These are phyloP conservation scores for Epicoccum sorghinum DNA, from an alignment of 2,329 filamentous ascomycete genomes.

Conservation along the genomic window DNA sequence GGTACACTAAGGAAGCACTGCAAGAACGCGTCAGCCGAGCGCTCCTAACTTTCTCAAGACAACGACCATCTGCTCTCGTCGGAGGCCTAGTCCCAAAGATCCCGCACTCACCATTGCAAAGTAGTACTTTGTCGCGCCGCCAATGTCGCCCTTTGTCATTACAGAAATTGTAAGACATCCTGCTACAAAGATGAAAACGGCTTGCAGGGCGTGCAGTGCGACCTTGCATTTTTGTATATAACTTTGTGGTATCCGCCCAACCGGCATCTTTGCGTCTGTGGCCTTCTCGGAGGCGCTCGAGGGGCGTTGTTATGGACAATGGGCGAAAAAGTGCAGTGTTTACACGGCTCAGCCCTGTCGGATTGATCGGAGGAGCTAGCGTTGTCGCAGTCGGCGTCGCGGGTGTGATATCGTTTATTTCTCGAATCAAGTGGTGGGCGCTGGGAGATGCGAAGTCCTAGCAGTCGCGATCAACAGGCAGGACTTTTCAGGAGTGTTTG, in stretches of 20 bases:
- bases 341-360: conserved; percentile 14
- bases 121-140: conserved; percentile 62
- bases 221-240: conserved; percentile 63
- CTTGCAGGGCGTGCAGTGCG: conserved; percentile 60
- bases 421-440: not conserved
- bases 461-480: not conserved
- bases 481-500: conserved; percentile 6
- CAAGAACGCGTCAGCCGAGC: conserved; percentile 22
- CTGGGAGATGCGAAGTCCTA: not conserved
- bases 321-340: conserved; percentile 12
- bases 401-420: not conserved
- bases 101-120: conserved; percentile 60
- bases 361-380: not conserved
- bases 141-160: conserved; percentile 61
- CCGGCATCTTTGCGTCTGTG: conserved; percentile 41
- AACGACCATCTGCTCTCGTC: not conserved
- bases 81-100: not conserved
- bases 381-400: conserved; percentile 3
- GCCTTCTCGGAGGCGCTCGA: not conserved
- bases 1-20: conserved; percentile 67
- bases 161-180: conserved; percentile 65
- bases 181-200: conserved; percentile 62
- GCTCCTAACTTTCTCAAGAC: not conserved
- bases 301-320: conserved; percentile 16
- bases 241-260: conserved; percentile 47